phyloP scores from a whole-genome alignment of 2,329 filamentous ascomycete species.

The Uncinocarpus reesii region DNA sequence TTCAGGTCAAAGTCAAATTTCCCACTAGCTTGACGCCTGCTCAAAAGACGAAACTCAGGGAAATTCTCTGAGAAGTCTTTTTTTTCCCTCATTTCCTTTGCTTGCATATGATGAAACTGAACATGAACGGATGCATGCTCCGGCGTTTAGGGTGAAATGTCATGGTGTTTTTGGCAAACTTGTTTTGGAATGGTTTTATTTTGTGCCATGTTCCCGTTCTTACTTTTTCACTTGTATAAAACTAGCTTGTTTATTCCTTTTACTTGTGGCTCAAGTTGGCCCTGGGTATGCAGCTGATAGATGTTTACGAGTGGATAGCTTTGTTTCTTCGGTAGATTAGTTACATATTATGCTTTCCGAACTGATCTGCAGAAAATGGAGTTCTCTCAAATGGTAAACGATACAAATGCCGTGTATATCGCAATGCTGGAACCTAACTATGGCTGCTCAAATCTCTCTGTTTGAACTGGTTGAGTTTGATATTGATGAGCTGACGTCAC shows the following conservation, averaged over 20 bases:
- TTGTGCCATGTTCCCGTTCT: not conserved
- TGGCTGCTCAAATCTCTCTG: too few species aligned
- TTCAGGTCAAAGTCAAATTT: constrained; percentile 89
- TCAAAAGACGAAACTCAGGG: constrained; percentile 72
- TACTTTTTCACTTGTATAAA: not conserved
- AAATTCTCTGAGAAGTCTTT: constrained; percentile 51
- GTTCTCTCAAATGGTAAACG: too few species aligned
- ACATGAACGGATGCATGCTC: constrained; percentile 9
- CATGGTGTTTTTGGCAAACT: not conserved
- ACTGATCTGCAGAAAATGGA: too few species aligned
- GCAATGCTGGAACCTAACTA: too few species aligned
- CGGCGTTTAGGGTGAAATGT: constrained; percentile 2
- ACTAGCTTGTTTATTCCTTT: too few species aligned
- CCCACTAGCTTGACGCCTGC: constrained; percentile 62
- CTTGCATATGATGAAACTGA: not conserved
- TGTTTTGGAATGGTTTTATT: not conserved
- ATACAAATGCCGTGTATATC: too few species aligned
- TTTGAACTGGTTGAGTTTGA: not conserved
- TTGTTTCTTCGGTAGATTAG: too few species aligned
- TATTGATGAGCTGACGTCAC: not conserved
- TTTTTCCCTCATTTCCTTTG: not conserved
- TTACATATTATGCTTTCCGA: too few species aligned
- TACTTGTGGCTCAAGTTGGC: too few species aligned
- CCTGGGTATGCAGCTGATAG: too few species aligned
- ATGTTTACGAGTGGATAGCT: too few species aligned